Conservation (phyloP, 2,329 filamentous ascomycete genomes). For the Aspergillaceae sp. region DNA sequence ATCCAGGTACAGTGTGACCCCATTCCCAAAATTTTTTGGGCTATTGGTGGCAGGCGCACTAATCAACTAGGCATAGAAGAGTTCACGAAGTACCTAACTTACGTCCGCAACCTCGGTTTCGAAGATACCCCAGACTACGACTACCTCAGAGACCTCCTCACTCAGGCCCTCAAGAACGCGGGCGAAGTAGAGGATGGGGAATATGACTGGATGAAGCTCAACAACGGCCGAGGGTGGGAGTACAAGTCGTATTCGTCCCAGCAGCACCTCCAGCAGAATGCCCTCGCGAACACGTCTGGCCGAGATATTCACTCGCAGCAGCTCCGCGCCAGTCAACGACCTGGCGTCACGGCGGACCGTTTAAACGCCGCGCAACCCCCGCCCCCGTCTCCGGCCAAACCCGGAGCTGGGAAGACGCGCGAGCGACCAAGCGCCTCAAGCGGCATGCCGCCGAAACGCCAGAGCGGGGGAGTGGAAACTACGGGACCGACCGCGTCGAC, state of each 20-base stretch:
- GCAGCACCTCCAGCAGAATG: conserved; percentile 69
- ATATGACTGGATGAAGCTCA: conserved; percentile 99
- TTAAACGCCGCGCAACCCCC: conserved; percentile 91
- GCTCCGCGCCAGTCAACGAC: conserved; percentile 52
- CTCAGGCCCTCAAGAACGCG: conserved; percentile 85
- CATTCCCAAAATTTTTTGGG: background rate
- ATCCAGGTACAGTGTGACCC: conserved; percentile 55
- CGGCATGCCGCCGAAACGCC: conserved; percentile 65
- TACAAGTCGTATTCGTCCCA: conserved; percentile 62
- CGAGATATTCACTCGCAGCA: conserved; percentile 68
- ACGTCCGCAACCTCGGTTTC: conserved; percentile 95
- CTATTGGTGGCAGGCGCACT: conserved; percentile 3
- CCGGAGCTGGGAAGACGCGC: conserved; percentile 62
- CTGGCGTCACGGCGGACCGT: conserved; percentile 68
- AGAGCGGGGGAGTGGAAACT: conserved; percentile 58
- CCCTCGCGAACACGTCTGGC: conserved; percentile 69
- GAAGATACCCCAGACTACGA: conserved; percentile 98
- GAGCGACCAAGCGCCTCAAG: conserved; percentile 68
- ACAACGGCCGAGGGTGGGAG: conserved; percentile 88
- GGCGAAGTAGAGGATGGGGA: conserved; percentile 95
- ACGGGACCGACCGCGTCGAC: conserved; percentile 82
- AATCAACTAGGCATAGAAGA: conserved; percentile 54
- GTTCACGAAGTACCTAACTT: conserved; percentile 94
- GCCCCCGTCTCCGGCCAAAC: conserved; percentile 75
- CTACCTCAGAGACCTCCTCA: conserved; percentile 92